Evolutionary conservation across 2,329 filamentous ascomycete genomes (phyloP), one percentile per base, ranked within the genome.

Genomic region (Pseudogymnoascus sp.): DNA sequence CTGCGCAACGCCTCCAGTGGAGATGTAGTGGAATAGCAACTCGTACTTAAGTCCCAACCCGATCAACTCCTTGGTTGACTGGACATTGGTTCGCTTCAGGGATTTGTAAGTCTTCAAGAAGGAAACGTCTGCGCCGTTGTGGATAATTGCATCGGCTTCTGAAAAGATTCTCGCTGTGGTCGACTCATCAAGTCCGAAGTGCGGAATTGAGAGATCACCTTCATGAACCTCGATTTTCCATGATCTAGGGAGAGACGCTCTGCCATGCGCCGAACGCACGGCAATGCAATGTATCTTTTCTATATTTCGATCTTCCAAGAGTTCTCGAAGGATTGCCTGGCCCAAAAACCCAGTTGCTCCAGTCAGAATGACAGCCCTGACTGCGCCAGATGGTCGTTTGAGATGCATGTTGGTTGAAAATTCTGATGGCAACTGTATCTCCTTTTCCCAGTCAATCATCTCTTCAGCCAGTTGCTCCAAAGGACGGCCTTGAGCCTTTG

Each of bases 61-160:
- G 2, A 71, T 68, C 4, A 79, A 69, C 58, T 73, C 68, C 45
- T 69, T 69, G 1, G 75, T 77, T 0, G 77, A 68, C 0, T 64
- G 14, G 2, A 79, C 65, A 63, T 80, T 80, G 25, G 68, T 62
- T 1, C 60, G 52, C 1, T 71, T 68, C 0, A 80, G 69, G 0
- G 70, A 67, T 7, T 67, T 30, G 65, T 79, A 80, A 1, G 68
- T 67, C 28, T 79, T 74, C 65, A 70, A 63, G 67, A 71, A 77
- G 5, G 69, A 75, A 12, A 71, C 70, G 19, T 76, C 73, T n/a
- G 79, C 78, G 6, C 77, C 82, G 60, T 73, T 75, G 69, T 84
- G 86, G 25, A 89, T 79, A 59, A 87, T 79, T 3, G 79, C 67
- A 65, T 80, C 74, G 1, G 71, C 74, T 3, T 67, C 52, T 3